Base-by-base conservation (phyloP, 2,329 filamentous ascomycete genomes). In the Hypocrella siamensis region DNA sequence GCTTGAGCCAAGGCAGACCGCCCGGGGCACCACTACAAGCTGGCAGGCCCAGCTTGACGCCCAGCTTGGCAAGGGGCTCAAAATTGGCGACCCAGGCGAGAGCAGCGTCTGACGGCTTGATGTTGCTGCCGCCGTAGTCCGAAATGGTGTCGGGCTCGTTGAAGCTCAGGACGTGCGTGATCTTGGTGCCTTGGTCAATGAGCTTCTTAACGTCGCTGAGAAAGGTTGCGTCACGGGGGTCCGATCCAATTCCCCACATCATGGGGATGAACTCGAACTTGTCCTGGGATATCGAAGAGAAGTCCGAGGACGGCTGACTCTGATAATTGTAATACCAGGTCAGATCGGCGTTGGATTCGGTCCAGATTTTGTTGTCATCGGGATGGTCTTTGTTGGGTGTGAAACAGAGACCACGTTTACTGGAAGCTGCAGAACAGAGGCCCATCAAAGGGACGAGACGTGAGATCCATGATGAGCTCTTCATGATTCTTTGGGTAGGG, bases 281-380 rank as follows among this genome's bases (percentile, higher is more conserved):
- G 11, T 60, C 56, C 42, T 75, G 67, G 0, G 63, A 43, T 19
- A 61, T 45, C 31, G 60, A 51, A 26, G 51, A 40, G 46, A 65
- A 76, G 26, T 57, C 57, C 0, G 61, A 38, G 1, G 74, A 70
- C 2, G 80, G 79, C 4, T 52, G 47, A 15, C 61, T 46, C 17
- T 57, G 53, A 53, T 86, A 90, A 59, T 86, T 88, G 65, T 88
- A 90, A 61, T 90, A 90, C 82, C 82, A 90, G 3, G 73, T 78
- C 34, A 88, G 54, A 26, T 73, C 67, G 14, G 67, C 70, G 24
- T 60, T 62, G 5, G 57, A 32, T 27, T 60, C 50, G 9, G 62
- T 56, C 77, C 79, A 86, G 43, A 79, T 61, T 29, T 62, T 49
- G 54, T 83, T 71, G 54, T 88, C 81, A 12, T 58, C 36, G 1